Percentiles rank a stretch among this genome's conserved stretches.
Conservation (phyloP, 2,329 filamentous ascomycete genomes). For the Fusarium coicis region DNA sequence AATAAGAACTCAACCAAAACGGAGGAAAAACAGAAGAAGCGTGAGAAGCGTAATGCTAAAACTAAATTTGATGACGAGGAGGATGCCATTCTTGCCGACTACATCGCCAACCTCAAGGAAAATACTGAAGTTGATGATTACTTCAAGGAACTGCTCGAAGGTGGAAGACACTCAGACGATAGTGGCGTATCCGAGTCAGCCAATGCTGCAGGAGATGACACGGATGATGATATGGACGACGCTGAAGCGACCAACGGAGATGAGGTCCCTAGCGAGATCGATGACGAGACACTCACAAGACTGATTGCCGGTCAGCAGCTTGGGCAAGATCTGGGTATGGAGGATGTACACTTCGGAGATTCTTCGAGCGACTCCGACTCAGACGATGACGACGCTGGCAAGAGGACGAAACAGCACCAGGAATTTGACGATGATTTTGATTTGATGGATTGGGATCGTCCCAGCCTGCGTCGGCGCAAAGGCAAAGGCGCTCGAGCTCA, state of each 20-base stretch:
- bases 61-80: conserved; percentile 51
- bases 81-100: conserved; percentile 72
- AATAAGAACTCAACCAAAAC: conserved; percentile 10
- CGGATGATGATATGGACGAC: conserved; percentile 9
- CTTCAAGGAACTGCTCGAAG: conserved; percentile 19
- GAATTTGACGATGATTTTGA: conserved; percentile 74
- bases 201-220: conserved; percentile 49
- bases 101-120: conserved; percentile 73
- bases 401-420: conserved; percentile 52
- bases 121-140: conserved; percentile 62
- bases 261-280: conserved; percentile 35
- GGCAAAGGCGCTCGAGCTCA: conserved; percentile 70
- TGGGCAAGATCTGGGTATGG: conserved; percentile 32
- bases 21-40: conserved; percentile 31
- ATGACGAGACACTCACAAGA: conserved; percentile 42
- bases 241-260: conserved; percentile 12
- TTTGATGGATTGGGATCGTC: conserved; percentile 83
- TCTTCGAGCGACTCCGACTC: conserved; percentile 31
- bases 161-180: conserved; percentile 18
- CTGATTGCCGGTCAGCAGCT: conserved; percentile 40
- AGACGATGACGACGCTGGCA: conserved; percentile 31
- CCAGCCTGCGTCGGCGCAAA: conserved; percentile 71
- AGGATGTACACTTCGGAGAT: conserved; percentile 30
- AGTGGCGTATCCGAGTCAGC: conserved; percentile 55
- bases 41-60: conserved; percentile 33